Evolutionary conservation across 768 basidiomycete species (phyloP).

Genomic region (Coprinopsis marcescibilis): DNA sequence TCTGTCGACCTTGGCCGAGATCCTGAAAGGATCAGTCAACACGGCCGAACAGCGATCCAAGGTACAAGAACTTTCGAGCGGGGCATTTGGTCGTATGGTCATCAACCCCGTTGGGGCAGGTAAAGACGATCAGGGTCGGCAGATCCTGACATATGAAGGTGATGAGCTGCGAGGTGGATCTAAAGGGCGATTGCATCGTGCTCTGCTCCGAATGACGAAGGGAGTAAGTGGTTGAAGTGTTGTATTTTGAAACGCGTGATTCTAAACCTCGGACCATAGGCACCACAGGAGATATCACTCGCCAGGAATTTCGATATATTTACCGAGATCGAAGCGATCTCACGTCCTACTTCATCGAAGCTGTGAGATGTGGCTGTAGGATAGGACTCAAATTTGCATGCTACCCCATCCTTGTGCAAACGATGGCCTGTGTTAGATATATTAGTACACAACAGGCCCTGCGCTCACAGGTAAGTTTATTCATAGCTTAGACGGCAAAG

Average conservation of each 20-base stretch:
- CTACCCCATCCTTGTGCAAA: too few relatives aligned
- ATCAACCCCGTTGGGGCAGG: slow-evolving; percentile 45
- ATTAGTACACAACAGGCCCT: too few relatives aligned
- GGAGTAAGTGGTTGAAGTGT: slow-evolving; percentile 36
- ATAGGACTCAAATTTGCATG: too few relatives aligned
- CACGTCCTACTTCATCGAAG: too few relatives aligned
- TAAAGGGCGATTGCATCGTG: slow-evolving; percentile 55
- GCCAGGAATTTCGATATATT: slow-evolving; percentile 66
- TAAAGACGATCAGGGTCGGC: slow-evolving; percentile 37
- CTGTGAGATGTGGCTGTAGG: too few relatives aligned
- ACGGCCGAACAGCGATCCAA: slow-evolving; percentile 41
- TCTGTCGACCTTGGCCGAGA: slow-evolving; percentile 49
- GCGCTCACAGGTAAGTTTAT: too few relatives aligned
- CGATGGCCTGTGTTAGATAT: too few relatives aligned
- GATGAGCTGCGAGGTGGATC: slow-evolving; percentile 63
- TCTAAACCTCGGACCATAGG: slow-evolving; percentile 27
- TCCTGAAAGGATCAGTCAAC: slow-evolving; percentile 38
- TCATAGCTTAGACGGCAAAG: too few relatives aligned
- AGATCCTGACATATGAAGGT: slow-evolving; percentile 59
- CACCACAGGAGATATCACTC: slow-evolving; percentile 43
- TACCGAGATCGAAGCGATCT: slow-evolving; percentile 11
- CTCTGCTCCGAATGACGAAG: slow-evolving; percentile 40
- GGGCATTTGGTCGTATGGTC: slow-evolving; percentile 56
- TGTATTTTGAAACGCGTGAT: background rate
- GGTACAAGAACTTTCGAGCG: slow-evolving; percentile 41